These are phyloP conservation scores for Phytophthora cactorum DNA, from an alignment of 352 stramenopile species.

Conservation along the genomic window DNA sequence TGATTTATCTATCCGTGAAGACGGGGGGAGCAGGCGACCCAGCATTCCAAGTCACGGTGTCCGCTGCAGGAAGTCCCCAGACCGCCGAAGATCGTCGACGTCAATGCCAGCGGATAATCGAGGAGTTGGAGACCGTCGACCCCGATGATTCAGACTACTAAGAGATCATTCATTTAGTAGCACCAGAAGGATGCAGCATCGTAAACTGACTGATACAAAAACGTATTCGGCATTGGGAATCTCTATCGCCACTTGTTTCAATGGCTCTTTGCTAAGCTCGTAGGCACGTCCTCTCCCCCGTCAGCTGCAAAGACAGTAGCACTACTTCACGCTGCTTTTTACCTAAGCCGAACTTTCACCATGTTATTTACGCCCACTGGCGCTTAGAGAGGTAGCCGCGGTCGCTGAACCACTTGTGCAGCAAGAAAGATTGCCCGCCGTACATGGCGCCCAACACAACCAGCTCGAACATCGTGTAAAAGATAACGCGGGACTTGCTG, in stretches of 20 bases:
- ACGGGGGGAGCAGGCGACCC: slow-evolving; percentile 1
- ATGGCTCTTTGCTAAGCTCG: slow-evolving; percentile 7
- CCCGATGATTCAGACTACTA: slow-evolving; percentile 21
- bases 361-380: slow-evolving; percentile 55
- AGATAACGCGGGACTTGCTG: slow-evolving; percentile 82
- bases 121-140: slow-evolving; percentile 41
- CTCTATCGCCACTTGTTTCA: slow-evolving; percentile 25
- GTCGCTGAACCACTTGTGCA: slow-evolving; percentile 89
- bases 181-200: too few species aligned
- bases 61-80: slow-evolving; percentile 17
- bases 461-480: slow-evolving; percentile 81
- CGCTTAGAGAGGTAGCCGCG: slow-evolving; percentile 71
- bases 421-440: slow-evolving; percentile 70
- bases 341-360: slow-evolving; percentile 1
- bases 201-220: slow-evolving; percentile 17
- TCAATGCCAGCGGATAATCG: slow-evolving; percentile 41
- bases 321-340: slow-evolving; percentile 5
- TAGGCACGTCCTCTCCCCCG: neutral
- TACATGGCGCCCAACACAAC: slow-evolving; percentile 73
- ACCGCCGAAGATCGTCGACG: slow-evolving; percentile 18
- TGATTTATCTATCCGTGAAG: slow-evolving; percentile 44
- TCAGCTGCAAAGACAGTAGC: slow-evolving; percentile 13
- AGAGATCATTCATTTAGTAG: too few species aligned
- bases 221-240: slow-evolving; percentile 22
- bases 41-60: slow-evolving; percentile 33